Percentiles rank a stretch among this genome's conserved stretches.
phyloP scores from a whole-genome alignment of 805 yeast species.

The Candida tammaniensis region DNA sequence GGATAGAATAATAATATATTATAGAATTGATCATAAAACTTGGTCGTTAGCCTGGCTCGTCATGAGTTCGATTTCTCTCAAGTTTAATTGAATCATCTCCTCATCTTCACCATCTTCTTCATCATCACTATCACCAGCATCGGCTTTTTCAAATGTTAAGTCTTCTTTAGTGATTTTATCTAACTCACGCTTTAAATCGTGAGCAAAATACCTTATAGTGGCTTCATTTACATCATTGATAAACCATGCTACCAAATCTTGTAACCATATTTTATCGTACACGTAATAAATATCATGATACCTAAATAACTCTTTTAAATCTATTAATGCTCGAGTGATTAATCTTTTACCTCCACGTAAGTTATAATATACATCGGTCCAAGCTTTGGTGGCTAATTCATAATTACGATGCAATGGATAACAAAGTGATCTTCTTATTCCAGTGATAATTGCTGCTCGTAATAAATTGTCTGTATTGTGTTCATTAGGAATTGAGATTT shows the following conservation, averaged over 20 bases:
- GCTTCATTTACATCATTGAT: conserved; percentile 59
- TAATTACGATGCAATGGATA: conserved; percentile 80
- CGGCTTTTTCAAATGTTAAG: conserved; percentile 53
- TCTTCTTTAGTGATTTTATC: conserved; percentile 38
- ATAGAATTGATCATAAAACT: too few species aligned
- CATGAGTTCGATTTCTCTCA: conserved; percentile 43
- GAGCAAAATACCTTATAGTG: conserved; percentile 60
- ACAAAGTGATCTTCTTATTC: conserved; percentile 68
- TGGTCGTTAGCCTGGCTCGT: too few species aligned
- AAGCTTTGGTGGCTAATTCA: conserved; percentile 54
- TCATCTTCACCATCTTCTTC: conserved; percentile 17
- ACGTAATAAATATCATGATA: conserved; percentile 83
- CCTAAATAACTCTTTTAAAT: conserved; percentile 69
- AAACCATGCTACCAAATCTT: conserved; percentile 77
- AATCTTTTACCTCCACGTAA: conserved; percentile 68
- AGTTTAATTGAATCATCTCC: conserved; percentile 43
- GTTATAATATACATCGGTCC: conserved; percentile 71
- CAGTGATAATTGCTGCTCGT: conserved; percentile 54
- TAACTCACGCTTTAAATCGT: conserved; percentile 53
- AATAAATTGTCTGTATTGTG: conserved; percentile 33
- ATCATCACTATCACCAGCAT: conserved; percentile 12
- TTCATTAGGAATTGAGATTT: conserved; percentile 33
- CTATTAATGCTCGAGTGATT: conserved; percentile 58
- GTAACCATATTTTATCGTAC: conserved; percentile 72
- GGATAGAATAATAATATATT: not conserved